Conservation (phyloP, 768 basidiomycete species). For the Exidia glandulosa region DNA sequence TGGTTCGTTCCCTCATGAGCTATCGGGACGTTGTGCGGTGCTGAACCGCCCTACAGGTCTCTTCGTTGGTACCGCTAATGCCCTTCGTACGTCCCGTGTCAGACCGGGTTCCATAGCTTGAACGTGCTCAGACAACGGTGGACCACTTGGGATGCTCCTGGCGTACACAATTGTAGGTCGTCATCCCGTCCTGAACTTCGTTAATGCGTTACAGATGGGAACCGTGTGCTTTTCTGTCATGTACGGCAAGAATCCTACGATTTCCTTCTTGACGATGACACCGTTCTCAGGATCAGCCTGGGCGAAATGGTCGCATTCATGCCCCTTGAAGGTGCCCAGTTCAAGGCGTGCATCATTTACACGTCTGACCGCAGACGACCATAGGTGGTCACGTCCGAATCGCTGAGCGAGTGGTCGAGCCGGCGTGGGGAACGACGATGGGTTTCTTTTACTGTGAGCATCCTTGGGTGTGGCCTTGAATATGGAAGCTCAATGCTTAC, state of each 20-base stretch:
- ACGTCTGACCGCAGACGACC: background rate
- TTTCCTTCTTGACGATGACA: slow-evolving; percentile 20
- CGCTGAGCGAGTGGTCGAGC: slow-evolving; percentile 73
- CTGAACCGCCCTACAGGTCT: too few species aligned
- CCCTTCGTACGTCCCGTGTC: background rate
- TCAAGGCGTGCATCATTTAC: background rate
- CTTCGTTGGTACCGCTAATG: background rate
- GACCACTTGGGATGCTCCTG: slow-evolving; percentile 64
- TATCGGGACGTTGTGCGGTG: too few species aligned
- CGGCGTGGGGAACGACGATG: slow-evolving; percentile 47
- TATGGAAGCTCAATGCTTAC: too few species aligned
- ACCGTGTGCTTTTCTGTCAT: slow-evolving; percentile 63
- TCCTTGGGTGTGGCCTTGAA: too few species aligned
- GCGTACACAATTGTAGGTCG: slow-evolving; percentile 39
- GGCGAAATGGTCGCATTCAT: slow-evolving; percentile 72
- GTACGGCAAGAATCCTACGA: slow-evolving; percentile 15
- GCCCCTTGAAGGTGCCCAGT: slow-evolving; percentile 33
- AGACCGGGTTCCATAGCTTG: background rate
- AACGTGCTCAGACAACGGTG: slow-evolving; percentile 30
- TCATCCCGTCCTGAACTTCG: background rate
- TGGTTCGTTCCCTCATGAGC: too few species aligned
- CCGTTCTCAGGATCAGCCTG: slow-evolving; percentile 38
- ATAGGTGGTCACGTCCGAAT: slow-evolving; percentile 71
- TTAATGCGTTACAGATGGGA: slow-evolving; percentile 29
- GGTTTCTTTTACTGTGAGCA: slow-evolving; percentile 20